Conservation (phyloP, 2,329 filamentous ascomycete genomes). For the Bipolaris cookei region DNA sequence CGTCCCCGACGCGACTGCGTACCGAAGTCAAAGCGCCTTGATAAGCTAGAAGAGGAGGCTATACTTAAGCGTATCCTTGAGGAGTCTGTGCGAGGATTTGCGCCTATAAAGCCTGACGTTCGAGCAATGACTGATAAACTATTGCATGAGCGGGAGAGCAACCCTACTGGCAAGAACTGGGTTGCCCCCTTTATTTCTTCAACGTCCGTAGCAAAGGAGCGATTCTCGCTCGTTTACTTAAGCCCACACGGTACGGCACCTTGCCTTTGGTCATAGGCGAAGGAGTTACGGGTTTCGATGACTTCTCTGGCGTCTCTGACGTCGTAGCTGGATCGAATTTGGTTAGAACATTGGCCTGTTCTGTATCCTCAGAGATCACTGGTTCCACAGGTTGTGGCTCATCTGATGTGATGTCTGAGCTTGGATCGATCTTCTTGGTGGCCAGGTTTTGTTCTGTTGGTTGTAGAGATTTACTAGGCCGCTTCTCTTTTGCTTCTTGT, state of each 20-base stretch:
- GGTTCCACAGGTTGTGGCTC: not conserved
- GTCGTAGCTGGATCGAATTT: not conserved
- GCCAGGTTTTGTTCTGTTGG: conserved; percentile 5
- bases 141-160: too few species aligned
- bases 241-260: conserved; percentile 55
- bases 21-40: too few species aligned
- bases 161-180: too few species aligned
- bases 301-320: conserved; percentile 26
- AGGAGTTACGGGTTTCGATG: conserved; percentile 22
- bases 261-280: conserved; percentile 48
- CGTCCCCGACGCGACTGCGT: too few species aligned
- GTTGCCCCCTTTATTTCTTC: conserved; percentile 49
- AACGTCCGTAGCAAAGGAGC: conserved; percentile 56
- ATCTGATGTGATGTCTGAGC: not conserved
- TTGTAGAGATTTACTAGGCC: conserved; percentile 6
- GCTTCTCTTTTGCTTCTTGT: not conserved
- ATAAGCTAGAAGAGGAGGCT: too few species aligned
- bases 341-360: not conserved
- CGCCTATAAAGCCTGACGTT: too few species aligned
- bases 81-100: too few species aligned
- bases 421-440: not conserved
- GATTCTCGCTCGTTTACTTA: conserved; percentile 58
- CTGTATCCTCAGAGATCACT: not conserved
- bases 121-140: too few species aligned
- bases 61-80: too few species aligned